Evolutionary conservation across 345 rosid genomes (phyloP).

Genomic region (Eucalyptus virginea): DNA sequence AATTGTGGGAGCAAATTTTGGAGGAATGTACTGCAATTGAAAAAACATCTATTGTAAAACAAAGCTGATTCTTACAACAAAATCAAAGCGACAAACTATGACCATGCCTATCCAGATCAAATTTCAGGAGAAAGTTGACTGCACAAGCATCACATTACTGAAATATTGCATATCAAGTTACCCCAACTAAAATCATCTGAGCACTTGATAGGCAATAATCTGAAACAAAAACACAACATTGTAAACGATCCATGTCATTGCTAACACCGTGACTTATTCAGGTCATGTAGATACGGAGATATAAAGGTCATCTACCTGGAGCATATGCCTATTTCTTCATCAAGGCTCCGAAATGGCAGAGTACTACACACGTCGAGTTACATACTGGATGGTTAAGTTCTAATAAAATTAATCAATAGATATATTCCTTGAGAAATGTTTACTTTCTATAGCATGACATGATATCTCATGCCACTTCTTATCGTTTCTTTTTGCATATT

Average conservation of each 20-base stretch:
- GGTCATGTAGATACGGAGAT: background rate
- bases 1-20: slow-evolving; percentile 9
- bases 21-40: slow-evolving; percentile 26
- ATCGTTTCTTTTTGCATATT: background rate
- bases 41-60: background rate
- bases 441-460: background rate
- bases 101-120: background rate
- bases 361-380: background rate
- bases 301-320: background rate
- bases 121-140: background rate
- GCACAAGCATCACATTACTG: background rate
- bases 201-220: background rate
- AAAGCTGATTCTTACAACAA: background rate
- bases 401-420: background rate
- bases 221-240: background rate
- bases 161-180: background rate
- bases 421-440: background rate
- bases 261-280: background rate
- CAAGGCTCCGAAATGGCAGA: background rate
- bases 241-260: background rate
- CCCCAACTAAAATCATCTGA: background rate
- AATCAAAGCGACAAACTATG: background rate
- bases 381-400: background rate
- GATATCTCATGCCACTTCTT: background rate
- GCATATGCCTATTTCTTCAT: background rate